Evolutionary conservation across 345 rosid genomes (phyloP), one percentile per base, ranked within the genome.

Genomic region (Brassica juncea): DNA sequence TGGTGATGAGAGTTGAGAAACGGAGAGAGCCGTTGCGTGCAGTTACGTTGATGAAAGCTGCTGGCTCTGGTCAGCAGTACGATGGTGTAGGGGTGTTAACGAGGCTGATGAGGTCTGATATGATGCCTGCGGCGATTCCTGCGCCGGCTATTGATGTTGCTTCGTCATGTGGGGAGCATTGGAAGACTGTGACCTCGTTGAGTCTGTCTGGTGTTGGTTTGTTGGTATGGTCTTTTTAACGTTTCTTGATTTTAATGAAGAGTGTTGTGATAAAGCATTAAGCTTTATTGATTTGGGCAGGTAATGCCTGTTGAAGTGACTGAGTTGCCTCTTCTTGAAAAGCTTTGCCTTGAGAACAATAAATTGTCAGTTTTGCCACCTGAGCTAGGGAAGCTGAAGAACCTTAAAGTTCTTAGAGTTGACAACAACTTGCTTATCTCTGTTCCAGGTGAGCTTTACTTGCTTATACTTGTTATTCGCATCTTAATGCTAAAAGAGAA

Each of bases 311-410:
- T 92, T 81, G 98, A 90, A 68, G 71, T 93, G 68, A 85, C 94
- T 15, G 85, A 79, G 73, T 85, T 95, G 83, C 99, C 98, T 3
- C 83, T 84, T 69, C 94, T 95, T 66, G 97, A 89, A 88, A 95
- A 90, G 85, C 85, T 95, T 49, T 89, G 88, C 86, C 93, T 95
- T 78, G 97, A 93, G 82, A 85, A 90, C 77, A 95, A 95, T 75
- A 95, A 72, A 85, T 80, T 95, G 3, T 72, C 94, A 14, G 81
- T 86, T 77, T 85, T 96, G 84, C 99, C 99, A 77, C 91, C 98
- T 37, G 97, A 91, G 89, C 84, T 95, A 68, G 97, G 98, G 73
- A 88, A 88, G 80, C 81, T 95, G 64, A 89, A 85, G 78, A 86
- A 67, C 68, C 86, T 93, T 68, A 89, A 89, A 79, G 87, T 95